Percentiles rank a stretch among this genome's conserved stretches.
phyloP scores from a whole-genome alignment of 768 basidiomycete species.

The Pulveroboletus sp. region DNA sequence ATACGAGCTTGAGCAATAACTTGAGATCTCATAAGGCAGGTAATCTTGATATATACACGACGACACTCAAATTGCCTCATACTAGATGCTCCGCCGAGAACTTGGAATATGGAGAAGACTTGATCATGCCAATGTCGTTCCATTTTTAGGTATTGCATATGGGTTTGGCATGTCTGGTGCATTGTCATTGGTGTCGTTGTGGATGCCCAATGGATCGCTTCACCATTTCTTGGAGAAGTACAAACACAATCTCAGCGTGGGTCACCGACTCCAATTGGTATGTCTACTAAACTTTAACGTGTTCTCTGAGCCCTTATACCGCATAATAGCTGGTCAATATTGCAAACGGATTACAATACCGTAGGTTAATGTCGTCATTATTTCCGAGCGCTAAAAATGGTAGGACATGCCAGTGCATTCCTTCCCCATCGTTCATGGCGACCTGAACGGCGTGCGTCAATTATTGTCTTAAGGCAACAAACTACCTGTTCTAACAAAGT shows the following conservation, averaged over 20 bases:
- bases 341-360: slow-evolving; percentile 12
- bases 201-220: slow-evolving; percentile 29
- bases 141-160: slow-evolving; percentile 23
- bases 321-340: slow-evolving; percentile 10
- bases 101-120: slow-evolving; percentile 31
- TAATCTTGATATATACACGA: fast-evolving
- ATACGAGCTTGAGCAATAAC: neutral
- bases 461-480: too few relatives aligned
- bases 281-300: neutral
- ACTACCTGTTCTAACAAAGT: neutral
- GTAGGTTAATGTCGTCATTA: neutral
- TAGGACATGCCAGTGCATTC: slow-evolving; percentile 13
- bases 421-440: slow-evolving; percentile 13
- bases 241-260: neutral
- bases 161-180: slow-evolving; percentile 25
- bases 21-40: neutral
- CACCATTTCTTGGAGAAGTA: slow-evolving; percentile 14
- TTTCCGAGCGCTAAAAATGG: neutral
- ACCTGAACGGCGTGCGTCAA: slow-evolving; percentile 15
- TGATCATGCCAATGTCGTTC: slow-evolving; percentile 25
- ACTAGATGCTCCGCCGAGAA: slow-evolving; percentile 29
- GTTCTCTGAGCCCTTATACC: slow-evolving; percentile 17
- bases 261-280: slow-evolving; percentile 14
- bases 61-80: fast-evolving
- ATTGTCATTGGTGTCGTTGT: slow-evolving; percentile 29